Base-by-base conservation (phyloP, 768 basidiomycete species). In the Tubosaeta sp. region DNA sequence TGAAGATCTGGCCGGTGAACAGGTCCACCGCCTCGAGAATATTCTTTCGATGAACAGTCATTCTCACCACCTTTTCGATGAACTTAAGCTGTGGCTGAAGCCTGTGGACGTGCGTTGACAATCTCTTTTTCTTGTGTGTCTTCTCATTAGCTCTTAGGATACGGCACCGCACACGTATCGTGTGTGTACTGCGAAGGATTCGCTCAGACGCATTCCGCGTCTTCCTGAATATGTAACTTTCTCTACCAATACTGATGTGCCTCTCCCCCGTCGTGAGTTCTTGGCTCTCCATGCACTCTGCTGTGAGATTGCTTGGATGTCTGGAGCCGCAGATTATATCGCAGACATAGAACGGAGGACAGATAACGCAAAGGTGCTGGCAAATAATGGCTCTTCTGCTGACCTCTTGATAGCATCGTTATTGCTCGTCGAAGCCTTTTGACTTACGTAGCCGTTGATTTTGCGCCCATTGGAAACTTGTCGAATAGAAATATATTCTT, bases 291-390 rank as follows among this genome's bases (percentile, higher is more conserved):
- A 55, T 18, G 39, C 51, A 31, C 47, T 53, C 2, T 55, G 51
- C 16, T 55, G 54, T 32, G 46, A 55, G 27, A 29, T 46, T 3
- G 43, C 47, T 4, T 53, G 51, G 51, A 48, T 48, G 46, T 55
- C 54, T 14, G 51, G 51, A 5, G 38, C 39, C 14, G 34, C 34
- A 12, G 47, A 46, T 14, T 42, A 53, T 11, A 22, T 53, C n/a
- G 29, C 22, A 25, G 52, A 46, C 13, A 22, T 55, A 3, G 52
- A 53, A 24, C 46, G 48, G 40, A 42, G 35, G 39, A 31, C 31
- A 24, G 47, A 42, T 38, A 16, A 47, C 6, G n/a, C 34, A 14
- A n/a, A 35, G n/a, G 34, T 18, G 4, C n/a, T n/a, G 34, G n/a
- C n/a, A n/a, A 18, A 35, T n/a, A 14, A 35, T 35, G 34, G 34